Evolutionary conservation across 495 filamentous ascomycete species (phyloP).

Genomic region (Parathielavia hyrcaniae): DNA sequence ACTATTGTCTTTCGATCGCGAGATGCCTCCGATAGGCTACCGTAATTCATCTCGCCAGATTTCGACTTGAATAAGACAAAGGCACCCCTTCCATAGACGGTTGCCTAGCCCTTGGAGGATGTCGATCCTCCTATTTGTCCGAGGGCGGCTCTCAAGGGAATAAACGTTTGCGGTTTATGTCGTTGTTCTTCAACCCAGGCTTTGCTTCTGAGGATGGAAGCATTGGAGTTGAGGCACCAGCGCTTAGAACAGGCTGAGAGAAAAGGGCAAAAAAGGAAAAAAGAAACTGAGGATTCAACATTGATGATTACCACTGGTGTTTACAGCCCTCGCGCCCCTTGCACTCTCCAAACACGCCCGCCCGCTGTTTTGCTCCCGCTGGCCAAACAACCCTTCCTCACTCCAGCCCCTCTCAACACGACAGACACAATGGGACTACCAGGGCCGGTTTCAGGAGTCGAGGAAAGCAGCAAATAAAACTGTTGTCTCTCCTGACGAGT

Average conservation of each 20-base stretch:
- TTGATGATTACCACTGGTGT: constrained; percentile 24
- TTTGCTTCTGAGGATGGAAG: too few species aligned
- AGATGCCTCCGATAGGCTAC: neutral
- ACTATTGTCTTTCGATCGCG: neutral
- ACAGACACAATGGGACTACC: constrained; percentile 18
- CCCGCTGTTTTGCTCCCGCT: neutral
- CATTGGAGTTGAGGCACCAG: neutral
- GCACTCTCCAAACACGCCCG: too few species aligned
- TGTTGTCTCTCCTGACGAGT: constrained; percentile 34
- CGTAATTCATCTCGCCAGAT: neutral
- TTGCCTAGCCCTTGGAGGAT: neutral
- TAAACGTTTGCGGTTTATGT: too few species aligned
- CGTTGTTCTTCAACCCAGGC: too few species aligned
- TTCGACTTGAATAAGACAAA: neutral
- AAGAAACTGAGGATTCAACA: constrained; percentile 11
- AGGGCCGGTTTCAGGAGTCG: neutral
- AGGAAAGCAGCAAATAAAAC: constrained; percentile 27
- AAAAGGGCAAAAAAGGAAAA: neutral
- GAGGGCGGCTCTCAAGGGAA: too few species aligned
- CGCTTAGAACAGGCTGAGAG: too few species aligned
- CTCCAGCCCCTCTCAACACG: constrained; percentile 8
- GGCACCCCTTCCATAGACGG: neutral
- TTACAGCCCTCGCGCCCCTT: constrained; percentile 11
- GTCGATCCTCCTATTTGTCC: neutral
- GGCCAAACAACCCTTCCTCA: constrained; percentile 6